Percentiles rank a stretch among this genome's conserved stretches.
These are phyloP conservation scores for Aspergillus caelatus DNA, from an alignment of 2,329 filamentous ascomycete species.

Conservation along the genomic window DNA sequence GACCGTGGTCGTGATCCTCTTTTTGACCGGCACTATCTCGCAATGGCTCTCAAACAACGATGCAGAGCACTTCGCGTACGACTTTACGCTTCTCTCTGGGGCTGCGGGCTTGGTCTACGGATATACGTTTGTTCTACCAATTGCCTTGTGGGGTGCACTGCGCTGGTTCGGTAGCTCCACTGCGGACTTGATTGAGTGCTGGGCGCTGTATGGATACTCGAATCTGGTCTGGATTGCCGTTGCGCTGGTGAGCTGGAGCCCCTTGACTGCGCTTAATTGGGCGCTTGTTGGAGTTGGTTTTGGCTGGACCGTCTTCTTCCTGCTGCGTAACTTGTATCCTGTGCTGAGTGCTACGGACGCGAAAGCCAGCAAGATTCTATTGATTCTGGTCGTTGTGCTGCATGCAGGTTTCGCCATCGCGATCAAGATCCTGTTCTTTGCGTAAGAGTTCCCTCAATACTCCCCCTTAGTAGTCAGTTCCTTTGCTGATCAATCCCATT, in stretches of 20 bases:
- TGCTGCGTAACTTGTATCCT: conserved; percentile 85
- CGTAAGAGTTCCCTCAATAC: conserved; percentile 48
- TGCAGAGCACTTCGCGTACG: conserved; percentile 78
- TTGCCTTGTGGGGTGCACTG: conserved; percentile 82
- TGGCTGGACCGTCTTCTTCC: conserved; percentile 77
- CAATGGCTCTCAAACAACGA: conserved; percentile 76
- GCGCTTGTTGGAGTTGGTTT: conserved; percentile 88
- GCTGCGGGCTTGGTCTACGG: conserved; percentile 93
- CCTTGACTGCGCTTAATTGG: conserved; percentile 85
- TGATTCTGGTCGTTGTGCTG: conserved; percentile 79
- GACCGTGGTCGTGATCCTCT: conserved; percentile 92
- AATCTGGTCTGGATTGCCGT: conserved; percentile 98
- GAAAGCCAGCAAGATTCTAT: conserved; percentile 84
- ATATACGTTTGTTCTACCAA: conserved; percentile 85
- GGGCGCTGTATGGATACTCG: conserved; percentile 92
- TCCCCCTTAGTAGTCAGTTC: background rate
- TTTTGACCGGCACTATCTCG: conserved; percentile 91
- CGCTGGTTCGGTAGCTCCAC: conserved; percentile 95
- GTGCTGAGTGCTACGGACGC: conserved; percentile 90
- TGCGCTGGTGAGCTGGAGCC: conserved; percentile 87
- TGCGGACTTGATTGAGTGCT: conserved; percentile 92
- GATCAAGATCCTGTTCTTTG: conserved; percentile 97
- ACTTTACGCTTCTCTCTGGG: conserved; percentile 85
- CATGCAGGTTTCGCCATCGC: conserved; percentile 90
- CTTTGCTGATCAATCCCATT: conserved; percentile 17